Evolutionary conservation across 768 basidiomycete genomes (phyloP).

Genomic region (Tulasnella sp.): DNA sequence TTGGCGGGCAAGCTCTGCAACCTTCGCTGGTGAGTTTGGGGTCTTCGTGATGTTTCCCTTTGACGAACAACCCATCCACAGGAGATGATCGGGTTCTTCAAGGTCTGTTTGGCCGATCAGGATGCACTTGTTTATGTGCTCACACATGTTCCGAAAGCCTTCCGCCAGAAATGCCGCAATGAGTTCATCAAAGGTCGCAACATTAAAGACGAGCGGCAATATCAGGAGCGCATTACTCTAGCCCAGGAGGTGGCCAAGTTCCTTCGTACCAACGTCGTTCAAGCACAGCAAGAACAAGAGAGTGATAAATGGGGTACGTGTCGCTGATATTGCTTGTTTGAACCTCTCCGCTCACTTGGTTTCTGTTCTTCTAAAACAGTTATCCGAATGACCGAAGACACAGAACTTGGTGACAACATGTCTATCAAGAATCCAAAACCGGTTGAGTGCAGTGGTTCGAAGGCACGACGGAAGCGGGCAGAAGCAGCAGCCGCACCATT

Average conservation of each 20-base stretch:
- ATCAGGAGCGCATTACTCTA: conserved; percentile 43
- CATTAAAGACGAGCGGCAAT: conserved; percentile 35
- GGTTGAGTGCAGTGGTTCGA: conserved; percentile 21
- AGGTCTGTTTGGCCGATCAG: neutral
- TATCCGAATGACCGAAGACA: conserved; percentile 61
- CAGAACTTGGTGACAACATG: conserved; percentile 78
- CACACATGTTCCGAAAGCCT: conserved; percentile 37
- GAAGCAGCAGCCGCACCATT: neutral
- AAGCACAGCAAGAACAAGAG: conserved; percentile 43
- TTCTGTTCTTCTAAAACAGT: conserved; percentile 31
- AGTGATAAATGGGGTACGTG: conserved; percentile 35
- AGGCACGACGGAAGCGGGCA: neutral
- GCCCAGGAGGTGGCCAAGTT: conserved; percentile 62
- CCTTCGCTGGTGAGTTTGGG: conserved; percentile 44
- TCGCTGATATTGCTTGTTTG: neutral
- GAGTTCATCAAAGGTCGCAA: conserved; percentile 38
- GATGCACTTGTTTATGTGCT: neutral
- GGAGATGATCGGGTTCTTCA: conserved; percentile 36
- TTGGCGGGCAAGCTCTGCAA: conserved; percentile 49
- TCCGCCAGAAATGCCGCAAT: conserved; percentile 51
- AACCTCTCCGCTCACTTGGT: neutral
- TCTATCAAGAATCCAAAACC: conserved; percentile 53
- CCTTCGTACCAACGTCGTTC: conserved; percentile 73
- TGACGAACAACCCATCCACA: conserved; percentile 21
- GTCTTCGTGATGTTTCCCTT: conserved; percentile 20